Base-by-base conservation (phyloP, 75 land plant species). In the Pinus taeda region DNA sequence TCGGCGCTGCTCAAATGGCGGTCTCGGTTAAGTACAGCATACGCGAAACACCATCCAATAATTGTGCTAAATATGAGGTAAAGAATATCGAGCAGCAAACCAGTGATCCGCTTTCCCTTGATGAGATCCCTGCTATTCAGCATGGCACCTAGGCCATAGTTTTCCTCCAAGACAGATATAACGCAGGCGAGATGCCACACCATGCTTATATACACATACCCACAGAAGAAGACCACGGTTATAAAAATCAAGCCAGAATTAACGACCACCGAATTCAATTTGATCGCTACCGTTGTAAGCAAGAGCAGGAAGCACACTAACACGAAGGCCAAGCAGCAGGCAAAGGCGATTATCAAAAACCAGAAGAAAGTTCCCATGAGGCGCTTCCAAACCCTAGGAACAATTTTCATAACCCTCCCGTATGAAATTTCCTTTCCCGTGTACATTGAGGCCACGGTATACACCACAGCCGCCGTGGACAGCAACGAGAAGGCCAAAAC, bases 161-260 rank as follows among this genome's bases (percentile, higher is more conserved):
- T 42, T 22, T 95, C 95, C 79, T 96, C 98, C 42, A 96, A 78
- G 13, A 93, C 97, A 3, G 97, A 83, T 11, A 96, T 81, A n/a
- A 93, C 97, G 79, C 91, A 77, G 13, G 97, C 94, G 55, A 96
- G 77, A 14, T 90, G 88, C 94, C 94, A 93, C 18, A 93, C 75
- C 20, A 87, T 70, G 82, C 67, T 80, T 63, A 93, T 29, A 78
- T 92, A 93, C 33, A 33, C 1, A 33, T 33, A 33, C 33, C 33
- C 33, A 33, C 33, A 33, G 33, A 33, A 33, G 33, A 33, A 33
- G 2, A 33, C 33, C 33, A 1, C 33, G 2, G 33, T 33, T 0
- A 33, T 33, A 33, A 33, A 33, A 33, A 33, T 33, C 2, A 33
- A 2, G 33, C 33, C 33, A 33, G 2, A 33, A 33, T 33, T 33